Percentiles rank a stretch among this genome's conserved stretches.
phyloP scores from a whole-genome alignment of 2,329 filamentous ascomycete genomes.

The Pseudodiploospora longispora region DNA sequence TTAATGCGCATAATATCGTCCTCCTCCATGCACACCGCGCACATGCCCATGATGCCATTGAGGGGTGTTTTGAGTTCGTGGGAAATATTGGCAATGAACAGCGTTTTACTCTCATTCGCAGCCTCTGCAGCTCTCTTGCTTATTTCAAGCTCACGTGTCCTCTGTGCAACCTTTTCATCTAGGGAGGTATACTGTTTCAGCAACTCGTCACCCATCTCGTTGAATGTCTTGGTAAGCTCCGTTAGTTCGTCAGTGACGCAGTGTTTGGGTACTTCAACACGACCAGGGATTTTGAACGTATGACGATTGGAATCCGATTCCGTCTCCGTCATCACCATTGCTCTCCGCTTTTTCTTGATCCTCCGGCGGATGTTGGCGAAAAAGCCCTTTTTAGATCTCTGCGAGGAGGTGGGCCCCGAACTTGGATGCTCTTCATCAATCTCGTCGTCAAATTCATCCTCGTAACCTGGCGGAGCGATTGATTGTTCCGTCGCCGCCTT shows the following conservation, averaged over 20 bases:
- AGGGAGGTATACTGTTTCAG: slow-evolving; percentile 77
- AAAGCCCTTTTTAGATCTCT: slow-evolving; percentile 36
- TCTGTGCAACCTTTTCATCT: slow-evolving; percentile 74
- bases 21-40: slow-evolving; percentile 86
- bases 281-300: slow-evolving; percentile 75
- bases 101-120: slow-evolving; percentile 94
- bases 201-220: slow-evolving; percentile 88
- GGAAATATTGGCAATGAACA: slow-evolving; percentile 94
- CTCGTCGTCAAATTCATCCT: slow-evolving; percentile 38
- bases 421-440: slow-evolving; percentile 36
- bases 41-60: slow-evolving; percentile 94
- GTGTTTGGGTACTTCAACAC: slow-evolving; percentile 68
- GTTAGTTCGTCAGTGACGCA: slow-evolving; percentile 77
- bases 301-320: slow-evolving; percentile 32
- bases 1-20: slow-evolving; percentile 71
- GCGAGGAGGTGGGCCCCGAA: slow-evolving; percentile 34
- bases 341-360: slow-evolving; percentile 24
- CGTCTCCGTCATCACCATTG: slow-evolving; percentile 14
- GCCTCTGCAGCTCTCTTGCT: slow-evolving; percentile 89
- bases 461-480: slow-evolving; percentile 56
- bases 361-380: slow-evolving; percentile 29
- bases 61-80: slow-evolving; percentile 86
- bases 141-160: slow-evolving; percentile 76
- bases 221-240: slow-evolving; percentile 77
- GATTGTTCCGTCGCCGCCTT: slow-evolving; percentile 69